Base-by-base conservation (phyloP, 768 basidiomycete species). In the Russula sp. region DNA sequence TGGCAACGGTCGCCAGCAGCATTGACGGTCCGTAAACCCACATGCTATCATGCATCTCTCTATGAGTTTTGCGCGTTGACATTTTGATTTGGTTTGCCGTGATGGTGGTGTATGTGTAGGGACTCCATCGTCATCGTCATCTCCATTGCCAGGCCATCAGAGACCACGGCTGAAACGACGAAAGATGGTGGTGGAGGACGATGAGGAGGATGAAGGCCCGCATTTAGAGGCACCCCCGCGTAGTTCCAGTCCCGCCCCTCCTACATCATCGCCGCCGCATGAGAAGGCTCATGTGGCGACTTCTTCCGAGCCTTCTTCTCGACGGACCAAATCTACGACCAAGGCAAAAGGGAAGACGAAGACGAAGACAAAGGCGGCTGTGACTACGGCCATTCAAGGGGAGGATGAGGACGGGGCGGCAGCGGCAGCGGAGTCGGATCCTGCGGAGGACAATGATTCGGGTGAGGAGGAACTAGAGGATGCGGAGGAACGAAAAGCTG, bases 131-230 rank as follows among this genome's bases (percentile, higher is more conserved):
- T 55, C 46, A 16, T 41, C 41, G 41, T 14, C 41, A 29, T 32
- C 48, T 6, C 38, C 45, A 13, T 58, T 46, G 5, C 61, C 46
- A 73, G 77, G 74, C 63, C 71, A 38, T 2, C 54, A 68, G 32
- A 64, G 67, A 36, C 70, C 73, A 10, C 77, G 69, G 51, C 39
- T 73, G 7, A 86, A 87, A 72, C 81, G 76, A 68, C 73, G 83
- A 52, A 78, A 79, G 59, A 77, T 84, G 32, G 67, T 81, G 6
- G 74, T 80, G 36, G 84, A 83, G 0, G 84, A 83, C 36, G 80
- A 83, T 22, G 85, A 83, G 45, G 71, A 38, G 3, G 50, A 20
- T 1, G 59, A 61, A 0, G 50, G 63, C 14, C 59, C 60, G 8
- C 32, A n/a, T 22, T 11, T n/a, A 63, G 62, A 63, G 47, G 52